These are phyloP conservation scores for Hypoxylon intermedium DNA, from an alignment of 495 filamentous ascomycete species.

Conservation along the genomic window DNA sequence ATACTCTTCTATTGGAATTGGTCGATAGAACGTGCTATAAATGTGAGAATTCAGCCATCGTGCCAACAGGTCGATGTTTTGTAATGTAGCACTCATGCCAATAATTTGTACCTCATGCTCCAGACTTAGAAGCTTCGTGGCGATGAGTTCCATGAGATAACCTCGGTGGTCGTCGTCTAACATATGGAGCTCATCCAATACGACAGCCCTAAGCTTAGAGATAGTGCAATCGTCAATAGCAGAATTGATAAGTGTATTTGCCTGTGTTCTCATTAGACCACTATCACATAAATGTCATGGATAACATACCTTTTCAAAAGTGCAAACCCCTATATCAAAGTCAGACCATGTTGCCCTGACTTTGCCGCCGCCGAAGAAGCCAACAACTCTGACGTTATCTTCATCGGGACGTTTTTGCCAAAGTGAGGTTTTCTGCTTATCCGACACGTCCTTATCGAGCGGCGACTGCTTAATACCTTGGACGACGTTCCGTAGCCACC, in stretches of 20 bases:
- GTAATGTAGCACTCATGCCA: constrained; percentile 82
- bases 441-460: constrained; percentile 10
- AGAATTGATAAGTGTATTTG: constrained; percentile 78
- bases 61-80: constrained; percentile 75
- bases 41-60: constrained; percentile 75
- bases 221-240: constrained; percentile 77
- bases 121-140: constrained; percentile 75
- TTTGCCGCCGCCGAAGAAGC: constrained; percentile 78
- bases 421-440: constrained; percentile 36
- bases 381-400: constrained; percentile 66
- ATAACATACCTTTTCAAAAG: constrained; percentile 75
- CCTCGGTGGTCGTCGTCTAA: constrained; percentile 80
- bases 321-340: constrained; percentile 81
- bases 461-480: constrained; percentile 62
- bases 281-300: constrained; percentile 4
- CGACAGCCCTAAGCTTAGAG: constrained; percentile 68
- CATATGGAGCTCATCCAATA: constrained; percentile 85
- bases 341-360: constrained; percentile 72
- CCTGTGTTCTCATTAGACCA: constrained; percentile 55
- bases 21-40: constrained; percentile 76
- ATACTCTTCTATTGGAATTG: constrained; percentile 77
- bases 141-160: constrained; percentile 80
- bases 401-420: constrained; percentile 56
- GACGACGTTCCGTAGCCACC: constrained; percentile 75
- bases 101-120: constrained; percentile 75